Conservation (phyloP, 225 moss, liverwort and hornwort species). For the Bryoerythrophyllum caledonicum region DNA sequence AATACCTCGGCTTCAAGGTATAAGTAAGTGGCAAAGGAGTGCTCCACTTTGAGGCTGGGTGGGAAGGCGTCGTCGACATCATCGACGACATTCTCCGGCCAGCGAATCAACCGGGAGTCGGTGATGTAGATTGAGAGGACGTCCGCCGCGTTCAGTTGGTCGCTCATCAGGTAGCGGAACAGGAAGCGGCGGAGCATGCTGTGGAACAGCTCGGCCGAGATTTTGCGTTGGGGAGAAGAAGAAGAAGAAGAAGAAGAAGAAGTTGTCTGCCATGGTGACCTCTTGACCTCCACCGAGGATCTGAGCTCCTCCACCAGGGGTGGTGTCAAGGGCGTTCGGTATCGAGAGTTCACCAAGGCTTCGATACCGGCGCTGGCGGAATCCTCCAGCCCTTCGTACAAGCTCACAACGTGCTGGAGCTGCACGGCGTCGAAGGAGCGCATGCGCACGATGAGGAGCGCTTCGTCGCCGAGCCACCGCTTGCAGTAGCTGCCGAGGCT, state of each 20-base stretch:
- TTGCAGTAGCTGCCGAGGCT: conserved; percentile 35
- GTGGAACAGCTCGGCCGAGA: conserved; percentile 37
- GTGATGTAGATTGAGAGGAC: conserved; percentile 41
- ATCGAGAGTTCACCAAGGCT: conserved; percentile 39
- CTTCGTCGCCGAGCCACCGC: conserved; percentile 46
- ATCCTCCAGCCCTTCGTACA: conserved; percentile 57
- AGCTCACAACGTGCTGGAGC: conserved; percentile 52
- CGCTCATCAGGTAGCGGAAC: conserved; percentile 50
- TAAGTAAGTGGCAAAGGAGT: conserved; percentile 47
- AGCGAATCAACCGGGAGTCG: conserved; percentile 35
- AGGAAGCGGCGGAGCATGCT: conserved; percentile 42
- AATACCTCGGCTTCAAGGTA: conserved; percentile 39
- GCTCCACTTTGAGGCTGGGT: conserved; percentile 37
- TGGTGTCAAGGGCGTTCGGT: conserved; percentile 26
- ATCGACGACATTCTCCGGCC: conserved; percentile 43
- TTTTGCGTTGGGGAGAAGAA: conserved; percentile 16
- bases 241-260: too few relatives aligned
- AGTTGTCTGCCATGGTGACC: conserved; percentile 11
- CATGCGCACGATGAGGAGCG: conserved; percentile 14
- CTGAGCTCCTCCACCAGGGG: conserved; percentile 34
- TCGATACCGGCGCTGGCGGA: conserved; percentile 40
- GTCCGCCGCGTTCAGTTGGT: conserved; percentile 38
- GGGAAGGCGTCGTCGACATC: conserved; percentile 47
- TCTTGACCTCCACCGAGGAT: conserved; percentile 32
- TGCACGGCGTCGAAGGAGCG: conserved; percentile 27